Percentiles rank a stretch among this genome's conserved stretches.
Conservation (phyloP, 73 alveolate genomes). For the Tetrahymena borealis region DNA sequence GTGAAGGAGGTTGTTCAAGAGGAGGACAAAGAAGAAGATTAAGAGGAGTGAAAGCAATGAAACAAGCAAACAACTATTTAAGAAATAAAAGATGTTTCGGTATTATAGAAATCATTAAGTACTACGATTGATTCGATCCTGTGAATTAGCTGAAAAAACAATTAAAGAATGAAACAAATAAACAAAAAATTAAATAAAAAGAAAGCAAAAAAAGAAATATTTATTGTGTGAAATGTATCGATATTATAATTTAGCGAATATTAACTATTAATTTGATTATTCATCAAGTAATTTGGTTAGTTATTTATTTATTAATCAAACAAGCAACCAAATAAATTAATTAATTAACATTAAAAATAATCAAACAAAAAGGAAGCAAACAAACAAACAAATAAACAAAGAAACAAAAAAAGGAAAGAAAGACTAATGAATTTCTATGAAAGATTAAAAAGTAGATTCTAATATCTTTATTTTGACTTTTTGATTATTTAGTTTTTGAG, state of each 20-base stretch:
- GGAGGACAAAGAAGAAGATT: background rate
- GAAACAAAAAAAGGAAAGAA: background rate
- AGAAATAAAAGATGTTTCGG: background rate
- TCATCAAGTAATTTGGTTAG: background rate
- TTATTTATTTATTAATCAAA: background rate
- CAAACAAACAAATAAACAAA: background rate
- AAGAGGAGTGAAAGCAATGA: background rate
- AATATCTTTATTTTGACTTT: too few relatives aligned
- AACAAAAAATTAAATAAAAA: background rate
- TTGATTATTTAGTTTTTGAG: too few relatives aligned
- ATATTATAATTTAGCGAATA: background rate
- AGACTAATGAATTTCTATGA: too few relatives aligned
- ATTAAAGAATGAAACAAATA: background rate
- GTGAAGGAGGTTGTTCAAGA: background rate
- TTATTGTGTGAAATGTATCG: background rate
- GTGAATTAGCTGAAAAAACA: constrained; percentile 2
- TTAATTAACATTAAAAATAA: background rate
- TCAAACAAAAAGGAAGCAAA: background rate
- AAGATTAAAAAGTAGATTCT: too few relatives aligned
- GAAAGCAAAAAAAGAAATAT: background rate
- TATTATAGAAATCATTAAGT: background rate
- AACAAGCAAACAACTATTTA: background rate
- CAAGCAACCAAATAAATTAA: background rate
- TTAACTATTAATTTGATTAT: background rate
- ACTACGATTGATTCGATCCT: background rate